Evolutionary conservation across 805 yeast genomes (phyloP).

Genomic region (Wickerhamiella occidentalis): DNA sequence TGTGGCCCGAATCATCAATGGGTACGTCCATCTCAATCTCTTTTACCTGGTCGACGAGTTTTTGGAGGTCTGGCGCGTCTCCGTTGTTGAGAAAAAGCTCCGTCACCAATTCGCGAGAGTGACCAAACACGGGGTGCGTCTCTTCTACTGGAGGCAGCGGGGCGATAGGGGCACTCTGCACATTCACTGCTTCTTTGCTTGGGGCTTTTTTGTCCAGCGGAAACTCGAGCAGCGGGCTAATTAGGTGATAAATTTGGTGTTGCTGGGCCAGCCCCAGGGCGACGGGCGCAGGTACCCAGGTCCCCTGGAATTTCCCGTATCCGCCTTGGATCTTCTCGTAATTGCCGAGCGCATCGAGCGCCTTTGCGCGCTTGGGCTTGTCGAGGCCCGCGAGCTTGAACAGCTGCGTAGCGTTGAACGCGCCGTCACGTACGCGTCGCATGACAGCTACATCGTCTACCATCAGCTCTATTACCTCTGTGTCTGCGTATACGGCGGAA

Average conservation of each 20-base stretch:
- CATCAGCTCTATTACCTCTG: constrained; percentile 48
- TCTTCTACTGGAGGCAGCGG: constrained; percentile 15
- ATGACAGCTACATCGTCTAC: constrained; percentile 52
- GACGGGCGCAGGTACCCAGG: constrained; percentile 39
- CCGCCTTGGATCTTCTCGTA: constrained; percentile 68
- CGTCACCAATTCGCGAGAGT: constrained; percentile 15
- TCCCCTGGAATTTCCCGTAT: constrained; percentile 59
- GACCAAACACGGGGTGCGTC: constrained; percentile 11
- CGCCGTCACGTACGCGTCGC: constrained; percentile 51
- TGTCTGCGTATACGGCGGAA: constrained; percentile 53
- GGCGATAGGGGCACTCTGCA: constrained; percentile 3
- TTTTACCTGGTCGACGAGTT: constrained; percentile 9
- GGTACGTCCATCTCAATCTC: constrained; percentile 55
- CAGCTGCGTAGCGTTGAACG: constrained; percentile 63
- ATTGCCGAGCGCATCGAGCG: constrained; percentile 53
- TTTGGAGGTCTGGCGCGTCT: constrained; percentile 15
- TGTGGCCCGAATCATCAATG: constrained; percentile 86
- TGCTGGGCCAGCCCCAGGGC: constrained; percentile 49
- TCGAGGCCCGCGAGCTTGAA: constrained; percentile 58
- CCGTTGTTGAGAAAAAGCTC: constrained; percentile 22
- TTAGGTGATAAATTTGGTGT: constrained; percentile 43
- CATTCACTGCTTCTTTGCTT: constrained; percentile 6
- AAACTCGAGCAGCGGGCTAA: constrained; percentile 39
- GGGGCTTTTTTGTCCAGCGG: constrained; percentile 30
- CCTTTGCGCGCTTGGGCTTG: constrained; percentile 48